Evolutionary conservation across 2,329 filamentous ascomycete genomes (phyloP).

Genomic region (Penicillium sp.): DNA sequence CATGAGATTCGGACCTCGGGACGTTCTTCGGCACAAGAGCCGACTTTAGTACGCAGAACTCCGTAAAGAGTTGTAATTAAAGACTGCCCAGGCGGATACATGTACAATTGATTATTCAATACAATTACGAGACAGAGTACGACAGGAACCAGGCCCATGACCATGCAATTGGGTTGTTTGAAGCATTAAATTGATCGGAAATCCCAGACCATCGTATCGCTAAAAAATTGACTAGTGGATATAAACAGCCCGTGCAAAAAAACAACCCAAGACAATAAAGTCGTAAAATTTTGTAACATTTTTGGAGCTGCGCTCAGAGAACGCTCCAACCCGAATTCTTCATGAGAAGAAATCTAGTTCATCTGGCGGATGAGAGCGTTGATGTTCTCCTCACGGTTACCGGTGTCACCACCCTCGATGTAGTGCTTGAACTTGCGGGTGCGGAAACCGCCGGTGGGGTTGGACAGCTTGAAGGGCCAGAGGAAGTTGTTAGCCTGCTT

Average conservation of each 20-base stretch:
- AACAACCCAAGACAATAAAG: constrained; percentile 32
- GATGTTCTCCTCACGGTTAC: constrained; percentile 98
- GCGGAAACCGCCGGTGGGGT: constrained; percentile 95
- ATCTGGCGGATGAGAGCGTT: constrained; percentile 95
- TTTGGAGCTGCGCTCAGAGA: constrained; percentile 10
- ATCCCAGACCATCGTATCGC: constrained; percentile 33
- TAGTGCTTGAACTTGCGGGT: constrained; percentile 98
- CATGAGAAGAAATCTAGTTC: constrained; percentile 65
- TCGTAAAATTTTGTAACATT: constrained; percentile 19
- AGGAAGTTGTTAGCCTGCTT: constrained; percentile 99
- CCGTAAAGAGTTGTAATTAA: too few relatives aligned
- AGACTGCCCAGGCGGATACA: too few relatives aligned
- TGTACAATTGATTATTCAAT: too few relatives aligned
- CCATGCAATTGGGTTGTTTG: constrained; percentile 30
- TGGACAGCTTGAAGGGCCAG: constrained; percentile 99
- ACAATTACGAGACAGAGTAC: neutral
- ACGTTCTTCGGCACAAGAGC: neutral
- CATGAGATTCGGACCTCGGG: neutral
- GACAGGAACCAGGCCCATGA: neutral
- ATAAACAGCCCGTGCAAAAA: constrained; percentile 31
- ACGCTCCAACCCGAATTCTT: constrained; percentile 1
- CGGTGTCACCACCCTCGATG: constrained; percentile 96
- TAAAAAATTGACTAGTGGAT: constrained; percentile 26
- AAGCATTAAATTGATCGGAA: constrained; percentile 36
- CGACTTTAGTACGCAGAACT: neutral